phyloP scores from a whole-genome alignment of 2,329 filamentous ascomycete genomes.

The Penicillium crustosum region DNA sequence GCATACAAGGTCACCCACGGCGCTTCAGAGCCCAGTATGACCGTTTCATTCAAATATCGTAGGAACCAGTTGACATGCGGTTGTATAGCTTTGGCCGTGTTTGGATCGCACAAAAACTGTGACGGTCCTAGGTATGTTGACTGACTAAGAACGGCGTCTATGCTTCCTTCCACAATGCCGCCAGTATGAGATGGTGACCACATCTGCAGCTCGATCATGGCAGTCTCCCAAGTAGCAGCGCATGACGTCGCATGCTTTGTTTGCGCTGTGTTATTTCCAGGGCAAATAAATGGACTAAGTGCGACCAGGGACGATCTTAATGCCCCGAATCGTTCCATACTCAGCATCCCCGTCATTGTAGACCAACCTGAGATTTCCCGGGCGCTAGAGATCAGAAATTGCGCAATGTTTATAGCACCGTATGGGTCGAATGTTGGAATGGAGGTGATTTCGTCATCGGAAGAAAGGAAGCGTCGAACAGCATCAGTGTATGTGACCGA shows the following conservation, averaged over 20 bases:
- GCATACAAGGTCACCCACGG: conserved; percentile 45
- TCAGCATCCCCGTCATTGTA: conserved; percentile 45
- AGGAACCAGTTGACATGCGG: conserved; percentile 45
- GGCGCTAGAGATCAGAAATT: conserved; percentile 45
- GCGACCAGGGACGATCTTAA: conserved; percentile 39
- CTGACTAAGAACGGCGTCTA: conserved; percentile 38
- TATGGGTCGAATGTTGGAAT: conserved; percentile 43
- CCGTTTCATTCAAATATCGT: conserved; percentile 33
- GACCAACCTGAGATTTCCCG: conserved; percentile 47
- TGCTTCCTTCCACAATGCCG: conserved; percentile 40
- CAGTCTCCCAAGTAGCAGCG: conserved; percentile 44
- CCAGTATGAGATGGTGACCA: conserved; percentile 46
- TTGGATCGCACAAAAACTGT: conserved; percentile 35
- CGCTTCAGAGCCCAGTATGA: conserved; percentile 31
- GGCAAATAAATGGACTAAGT: conserved; percentile 34
- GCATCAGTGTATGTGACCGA: conserved; percentile 38
- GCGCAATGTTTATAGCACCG: conserved; percentile 45
- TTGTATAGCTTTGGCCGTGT: conserved; percentile 31
- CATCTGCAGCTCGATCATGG: conserved; percentile 46
- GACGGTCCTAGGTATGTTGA: conserved; percentile 33
- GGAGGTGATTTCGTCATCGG: conserved; percentile 25
- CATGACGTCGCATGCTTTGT: conserved; percentile 20
- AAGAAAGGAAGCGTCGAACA: conserved; percentile 40
- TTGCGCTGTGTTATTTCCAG: not conserved
- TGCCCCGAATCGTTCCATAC: conserved; percentile 41